Conservation (phyloP, 2,329 filamentous ascomycete species). For the Penicillium occitanis region DNA sequence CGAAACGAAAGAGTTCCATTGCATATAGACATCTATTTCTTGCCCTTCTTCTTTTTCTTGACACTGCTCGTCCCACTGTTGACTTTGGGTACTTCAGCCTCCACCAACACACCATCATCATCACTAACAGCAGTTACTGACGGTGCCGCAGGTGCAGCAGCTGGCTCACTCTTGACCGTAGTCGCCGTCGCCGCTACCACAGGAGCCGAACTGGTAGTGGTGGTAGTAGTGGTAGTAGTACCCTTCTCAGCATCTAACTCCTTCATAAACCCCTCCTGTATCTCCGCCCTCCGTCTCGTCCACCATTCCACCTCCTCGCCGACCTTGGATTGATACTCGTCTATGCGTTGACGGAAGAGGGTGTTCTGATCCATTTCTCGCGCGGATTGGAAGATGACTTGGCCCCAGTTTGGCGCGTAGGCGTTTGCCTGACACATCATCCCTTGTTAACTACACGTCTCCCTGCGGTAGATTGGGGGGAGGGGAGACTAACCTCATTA, state of each 20-base stretch:
- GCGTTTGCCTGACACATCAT: constrained; percentile 71
- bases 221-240: constrained; percentile 26
- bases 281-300: constrained; percentile 75
- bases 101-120: constrained; percentile 77
- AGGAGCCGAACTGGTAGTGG: constrained; percentile 25
- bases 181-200: not conserved
- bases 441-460: not conserved
- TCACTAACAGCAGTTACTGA: constrained; percentile 49
- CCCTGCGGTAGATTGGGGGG: not conserved
- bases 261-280: constrained; percentile 76
- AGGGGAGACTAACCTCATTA: constrained; percentile 65
- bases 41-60: constrained; percentile 52
- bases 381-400: constrained; percentile 93
- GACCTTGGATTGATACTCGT: constrained; percentile 70
- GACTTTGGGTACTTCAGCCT: constrained; percentile 54
- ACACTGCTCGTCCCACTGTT: constrained; percentile 31
- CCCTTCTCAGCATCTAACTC: constrained; percentile 59
- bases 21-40: constrained; percentile 38
- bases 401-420: constrained; percentile 83
- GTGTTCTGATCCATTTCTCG: constrained; percentile 92
- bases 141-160: not conserved
- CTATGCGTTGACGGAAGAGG: constrained; percentile 69
- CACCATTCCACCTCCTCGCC: constrained; percentile 84
- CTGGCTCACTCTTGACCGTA: not conserved
- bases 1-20: not conserved